Conservation (phyloP, 202 grass and related monocot genomes). For the Musa balbisiana region DNA sequence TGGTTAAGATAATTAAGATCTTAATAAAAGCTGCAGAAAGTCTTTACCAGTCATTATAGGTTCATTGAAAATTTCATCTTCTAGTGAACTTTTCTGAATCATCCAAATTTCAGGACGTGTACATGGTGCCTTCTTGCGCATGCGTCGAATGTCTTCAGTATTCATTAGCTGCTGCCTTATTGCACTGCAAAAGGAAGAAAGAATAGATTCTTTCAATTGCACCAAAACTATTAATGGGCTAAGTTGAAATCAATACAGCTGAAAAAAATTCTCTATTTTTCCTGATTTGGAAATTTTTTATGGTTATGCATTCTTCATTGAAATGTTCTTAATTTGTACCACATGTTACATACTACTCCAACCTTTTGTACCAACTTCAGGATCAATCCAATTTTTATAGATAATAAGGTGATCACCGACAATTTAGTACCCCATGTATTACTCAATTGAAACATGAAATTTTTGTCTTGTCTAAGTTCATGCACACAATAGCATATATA, state of each 20-base stretch:
- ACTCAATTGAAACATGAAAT: too few species aligned
- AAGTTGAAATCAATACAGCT: neutral
- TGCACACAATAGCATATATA: too few species aligned
- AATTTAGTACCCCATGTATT: too few species aligned
- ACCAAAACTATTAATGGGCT: neutral
- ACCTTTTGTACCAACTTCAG: too few species aligned
- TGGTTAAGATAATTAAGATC: too few species aligned
- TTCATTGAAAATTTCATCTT: slow-evolving; percentile 85
- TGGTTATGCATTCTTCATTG: too few species aligned
- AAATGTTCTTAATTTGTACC: too few species aligned
- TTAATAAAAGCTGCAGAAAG: too few species aligned
- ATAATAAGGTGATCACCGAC: too few species aligned
- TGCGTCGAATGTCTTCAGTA: slow-evolving; percentile 88
- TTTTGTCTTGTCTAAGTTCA: too few species aligned
- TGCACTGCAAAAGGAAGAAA: slow-evolving; percentile 44
- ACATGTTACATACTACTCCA: too few species aligned
- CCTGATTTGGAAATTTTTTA: neutral
- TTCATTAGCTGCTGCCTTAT: slow-evolving; percentile 95
- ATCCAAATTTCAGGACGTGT: slow-evolving; percentile 97
- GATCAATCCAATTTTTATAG: too few species aligned
- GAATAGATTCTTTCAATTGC: neutral
- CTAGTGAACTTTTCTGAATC: slow-evolving; percentile 85
- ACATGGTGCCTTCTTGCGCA: slow-evolving; percentile 97
- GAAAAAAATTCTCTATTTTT: neutral
- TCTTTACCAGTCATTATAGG: slow-evolving; percentile 31